phyloP scores from a whole-genome alignment of 768 basidiomycete species.

The Kwoniella pini region DNA sequence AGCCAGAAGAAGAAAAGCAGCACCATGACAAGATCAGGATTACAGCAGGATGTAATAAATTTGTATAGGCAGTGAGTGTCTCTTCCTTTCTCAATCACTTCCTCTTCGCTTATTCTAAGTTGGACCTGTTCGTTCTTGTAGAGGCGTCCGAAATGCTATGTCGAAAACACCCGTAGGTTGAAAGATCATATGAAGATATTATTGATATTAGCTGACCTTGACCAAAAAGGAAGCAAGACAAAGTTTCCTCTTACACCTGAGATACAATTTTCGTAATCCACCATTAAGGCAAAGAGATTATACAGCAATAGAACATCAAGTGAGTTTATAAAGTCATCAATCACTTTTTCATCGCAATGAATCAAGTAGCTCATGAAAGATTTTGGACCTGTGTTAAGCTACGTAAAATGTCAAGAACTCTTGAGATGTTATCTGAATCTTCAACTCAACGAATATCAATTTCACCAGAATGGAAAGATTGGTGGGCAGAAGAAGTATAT shows the following conservation, averaged over 20 bases:
- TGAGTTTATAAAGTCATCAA: constrained; percentile 13
- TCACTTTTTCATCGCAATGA: neutral
- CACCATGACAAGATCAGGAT: constrained; percentile 35
- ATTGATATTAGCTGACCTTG: neutral
- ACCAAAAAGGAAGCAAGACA: constrained; percentile 32
- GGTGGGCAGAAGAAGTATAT: constrained; percentile 43
- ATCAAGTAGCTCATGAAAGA: neutral
- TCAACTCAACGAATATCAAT: constrained; percentile 40
- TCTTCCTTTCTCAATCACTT: neutral
- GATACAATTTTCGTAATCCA: constrained; percentile 51
- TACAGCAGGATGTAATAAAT: constrained; percentile 53
- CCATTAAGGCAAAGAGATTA: constrained; percentile 43
- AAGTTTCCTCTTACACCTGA: constrained; percentile 47
- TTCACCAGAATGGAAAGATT: constrained; percentile 41
- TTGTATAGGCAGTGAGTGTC: constrained; percentile 49
- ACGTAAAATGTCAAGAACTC: constrained; percentile 45
- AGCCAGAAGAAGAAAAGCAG: neutral
- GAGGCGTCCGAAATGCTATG: constrained; percentile 40
- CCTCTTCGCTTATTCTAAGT: neutral
- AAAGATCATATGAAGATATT: no score
- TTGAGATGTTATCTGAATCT: constrained; percentile 48
- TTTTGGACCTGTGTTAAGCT: constrained; percentile 29
- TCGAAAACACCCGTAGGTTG: constrained; percentile 23
- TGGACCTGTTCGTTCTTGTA: constrained; percentile 13
- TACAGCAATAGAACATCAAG: constrained; percentile 54